A percentile compares a stretch with the other conserved stretches of the same genome.
These are phyloP conservation scores for Amauroascus verrucosus DNA, from an alignment of 2,329 filamentous ascomycete species.

Conservation along the genomic window DNA sequence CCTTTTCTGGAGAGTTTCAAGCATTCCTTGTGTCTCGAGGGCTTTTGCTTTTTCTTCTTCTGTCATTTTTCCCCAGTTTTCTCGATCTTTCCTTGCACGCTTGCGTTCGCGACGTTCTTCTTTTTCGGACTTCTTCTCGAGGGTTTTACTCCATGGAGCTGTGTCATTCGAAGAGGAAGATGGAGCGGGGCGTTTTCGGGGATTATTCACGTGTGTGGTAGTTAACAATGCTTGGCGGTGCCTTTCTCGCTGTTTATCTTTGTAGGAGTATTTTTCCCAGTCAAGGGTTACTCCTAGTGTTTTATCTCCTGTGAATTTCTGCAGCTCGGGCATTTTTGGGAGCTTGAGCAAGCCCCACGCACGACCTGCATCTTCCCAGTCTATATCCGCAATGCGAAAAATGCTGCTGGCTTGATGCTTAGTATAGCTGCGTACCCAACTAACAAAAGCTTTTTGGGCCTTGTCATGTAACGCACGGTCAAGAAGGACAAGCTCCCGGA, in stretches of 20 bases:
- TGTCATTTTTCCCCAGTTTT: conserved; percentile 55
- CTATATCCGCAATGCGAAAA: conserved; percentile 68
- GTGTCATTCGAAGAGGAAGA: conserved; percentile 37
- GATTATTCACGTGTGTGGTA: conserved; percentile 36
- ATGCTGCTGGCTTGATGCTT: conserved; percentile 88
- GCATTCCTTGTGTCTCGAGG: conserved; percentile 53
- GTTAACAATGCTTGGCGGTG: conserved; percentile 49
- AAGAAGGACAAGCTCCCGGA: conserved; percentile 47
- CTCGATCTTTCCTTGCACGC: conserved; percentile 53
- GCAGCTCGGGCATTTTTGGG: conserved; percentile 88
- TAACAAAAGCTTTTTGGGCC: conserved; percentile 82
- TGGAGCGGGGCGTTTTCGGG: conserved; percentile 41
- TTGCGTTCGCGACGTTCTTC: conserved; percentile 55
- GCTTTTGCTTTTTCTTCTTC: conserved; percentile 56
- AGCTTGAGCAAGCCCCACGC: conserved; percentile 80
- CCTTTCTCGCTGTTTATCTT: conserved; percentile 61
- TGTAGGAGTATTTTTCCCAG: conserved; percentile 59
- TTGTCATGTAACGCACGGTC: conserved; percentile 72
- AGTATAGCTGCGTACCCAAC: conserved; percentile 82
- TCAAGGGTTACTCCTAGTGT: conserved; percentile 48
- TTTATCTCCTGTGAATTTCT: conserved; percentile 59
- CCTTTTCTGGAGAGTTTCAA: conserved; percentile 52
- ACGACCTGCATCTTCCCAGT: conserved; percentile 71
- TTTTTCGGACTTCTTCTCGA: conserved; percentile 55
- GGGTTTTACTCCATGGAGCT: conserved; percentile 62